phyloP scores from a whole-genome alignment of 2,329 filamentous ascomycete genomes.

The Hypoxylon sp. region DNA sequence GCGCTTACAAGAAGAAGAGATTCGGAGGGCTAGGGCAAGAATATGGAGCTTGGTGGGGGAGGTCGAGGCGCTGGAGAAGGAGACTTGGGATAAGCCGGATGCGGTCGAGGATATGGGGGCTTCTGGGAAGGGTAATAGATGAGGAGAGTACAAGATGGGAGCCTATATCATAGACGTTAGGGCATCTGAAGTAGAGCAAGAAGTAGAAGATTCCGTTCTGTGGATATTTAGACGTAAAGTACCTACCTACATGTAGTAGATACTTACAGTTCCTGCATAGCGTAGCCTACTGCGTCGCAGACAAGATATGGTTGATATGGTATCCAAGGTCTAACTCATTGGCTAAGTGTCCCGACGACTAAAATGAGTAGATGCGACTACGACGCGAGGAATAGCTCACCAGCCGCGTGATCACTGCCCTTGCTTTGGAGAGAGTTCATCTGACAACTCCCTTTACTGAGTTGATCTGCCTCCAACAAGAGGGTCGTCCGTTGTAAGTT shows the following conservation, averaged over 20 bases:
- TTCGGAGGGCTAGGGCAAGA: slow-evolving; percentile 64
- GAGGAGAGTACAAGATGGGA: neutral
- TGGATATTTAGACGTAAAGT: neutral
- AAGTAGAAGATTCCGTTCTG: neutral
- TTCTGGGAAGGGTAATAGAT: slow-evolving; percentile 44
- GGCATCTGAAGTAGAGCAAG: neutral
- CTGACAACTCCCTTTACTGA: neutral
- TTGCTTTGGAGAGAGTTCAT: neutral
- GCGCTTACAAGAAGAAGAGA: slow-evolving; percentile 73
- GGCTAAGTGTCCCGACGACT: neutral
- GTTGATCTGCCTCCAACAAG: neutral
- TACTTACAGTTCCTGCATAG: neutral
- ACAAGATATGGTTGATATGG: neutral
- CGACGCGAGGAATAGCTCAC: neutral
- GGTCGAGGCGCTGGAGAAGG: slow-evolving; percentile 75
- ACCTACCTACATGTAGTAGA: too few species aligned
- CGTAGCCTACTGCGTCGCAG: neutral
- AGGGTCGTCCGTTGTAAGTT: neutral
- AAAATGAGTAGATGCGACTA: neutral
- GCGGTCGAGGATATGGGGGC: slow-evolving; percentile 79
- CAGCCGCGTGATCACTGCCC: neutral
- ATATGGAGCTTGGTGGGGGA: slow-evolving; percentile 70
- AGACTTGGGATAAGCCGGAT: slow-evolving; percentile 80
- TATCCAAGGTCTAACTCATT: neutral
- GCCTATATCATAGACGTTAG: too few species aligned